Percentiles rank a stretch among this genome's conserved stretches.
These are phyloP conservation scores for Penstemon newberryi DNA, from an alignment of 257 asterid species.

Conservation along the genomic window DNA sequence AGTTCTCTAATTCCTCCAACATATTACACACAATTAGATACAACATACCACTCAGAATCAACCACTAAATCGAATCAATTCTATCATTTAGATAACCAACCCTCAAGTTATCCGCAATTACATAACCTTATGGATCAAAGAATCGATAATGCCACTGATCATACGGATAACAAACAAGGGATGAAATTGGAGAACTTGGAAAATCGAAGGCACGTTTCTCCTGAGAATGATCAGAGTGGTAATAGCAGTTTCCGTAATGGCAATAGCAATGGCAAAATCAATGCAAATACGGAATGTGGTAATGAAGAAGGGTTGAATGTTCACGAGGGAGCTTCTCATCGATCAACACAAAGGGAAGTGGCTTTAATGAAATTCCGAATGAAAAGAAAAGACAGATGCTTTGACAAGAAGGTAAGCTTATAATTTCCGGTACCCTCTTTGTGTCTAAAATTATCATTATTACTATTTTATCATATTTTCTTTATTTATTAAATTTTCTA, in stretches of 20 bases:
- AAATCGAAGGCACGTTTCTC: constrained; percentile 46
- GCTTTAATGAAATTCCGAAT: constrained; percentile 81
- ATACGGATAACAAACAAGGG: constrained; percentile 41
- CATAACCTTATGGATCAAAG: constrained; percentile 42
- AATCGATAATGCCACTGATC: constrained; percentile 38
- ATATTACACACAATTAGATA: constrained; percentile 38
- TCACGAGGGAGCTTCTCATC: constrained; percentile 50
- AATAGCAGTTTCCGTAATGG: constrained; percentile 59
- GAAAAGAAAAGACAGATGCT: constrained; percentile 95
- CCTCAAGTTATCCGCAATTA: constrained; percentile 39
- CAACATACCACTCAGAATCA: constrained; percentile 43
- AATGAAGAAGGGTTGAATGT: constrained; percentile 47
- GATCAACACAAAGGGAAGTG: constrained; percentile 74
- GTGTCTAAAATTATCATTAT: too few species aligned
- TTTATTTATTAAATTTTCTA: too few species aligned
- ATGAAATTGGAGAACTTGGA: constrained; percentile 41
- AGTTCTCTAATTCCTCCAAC: constrained; percentile 39
- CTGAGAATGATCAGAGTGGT: constrained; percentile 60
- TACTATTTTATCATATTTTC: too few species aligned
- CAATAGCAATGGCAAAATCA: constrained; percentile 37
- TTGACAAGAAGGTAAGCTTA: constrained; percentile 77
- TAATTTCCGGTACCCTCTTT: too few species aligned
- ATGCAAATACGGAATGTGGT: constrained; percentile 41
- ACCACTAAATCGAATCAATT: constrained; percentile 37
- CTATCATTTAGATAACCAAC: constrained; percentile 35